A percentile compares a stretch with the other conserved stretches of the same genome.
These are phyloP conservation scores for Cladorrhinum samala DNA, from an alignment of 495 filamentous ascomycete species.

Conservation along the genomic window DNA sequence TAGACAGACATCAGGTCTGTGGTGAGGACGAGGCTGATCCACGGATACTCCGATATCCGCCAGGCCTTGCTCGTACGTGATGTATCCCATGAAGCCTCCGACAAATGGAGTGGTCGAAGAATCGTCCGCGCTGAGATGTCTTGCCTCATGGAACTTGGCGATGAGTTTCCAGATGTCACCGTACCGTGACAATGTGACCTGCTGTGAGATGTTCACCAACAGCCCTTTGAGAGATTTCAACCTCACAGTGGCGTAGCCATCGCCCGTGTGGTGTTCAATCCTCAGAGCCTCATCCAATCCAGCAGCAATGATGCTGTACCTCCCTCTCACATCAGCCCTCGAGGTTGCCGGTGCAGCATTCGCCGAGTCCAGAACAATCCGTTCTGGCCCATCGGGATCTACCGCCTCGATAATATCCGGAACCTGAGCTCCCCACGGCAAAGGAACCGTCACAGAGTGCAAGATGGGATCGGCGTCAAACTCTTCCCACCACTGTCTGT, in stretches of 20 bases:
- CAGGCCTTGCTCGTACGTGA: constrained; percentile 83
- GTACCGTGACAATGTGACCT: constrained; percentile 23
- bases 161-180: constrained; percentile 52
- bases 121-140: constrained; percentile 27
- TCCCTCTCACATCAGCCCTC: constrained; percentile 46
- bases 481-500: constrained; percentile 20
- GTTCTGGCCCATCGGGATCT: constrained; percentile 31
- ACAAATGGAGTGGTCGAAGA: constrained; percentile 56
- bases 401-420: constrained; percentile 46
- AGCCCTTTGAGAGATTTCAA: constrained; percentile 7
- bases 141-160: constrained; percentile 51
- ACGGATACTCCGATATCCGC: constrained; percentile 47
- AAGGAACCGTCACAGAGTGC: constrained; percentile 22
- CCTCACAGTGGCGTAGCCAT: constrained; percentile 28
- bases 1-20: constrained; percentile 67
- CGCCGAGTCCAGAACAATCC: constrained; percentile 52
- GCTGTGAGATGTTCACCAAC: constrained; percentile 14
- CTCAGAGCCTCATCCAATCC: constrained; percentile 46
- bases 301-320: constrained; percentile 63
- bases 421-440: constrained; percentile 33
- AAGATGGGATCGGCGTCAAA: constrained; percentile 24
- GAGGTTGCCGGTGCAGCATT: constrained; percentile 32
- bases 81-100: constrained; percentile 85
- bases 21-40: constrained; percentile 26
- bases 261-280: constrained; percentile 48